Evolutionary conservation across 352 stramenopile species (phyloP).

Genomic region (Pythium brachiatum): DNA sequence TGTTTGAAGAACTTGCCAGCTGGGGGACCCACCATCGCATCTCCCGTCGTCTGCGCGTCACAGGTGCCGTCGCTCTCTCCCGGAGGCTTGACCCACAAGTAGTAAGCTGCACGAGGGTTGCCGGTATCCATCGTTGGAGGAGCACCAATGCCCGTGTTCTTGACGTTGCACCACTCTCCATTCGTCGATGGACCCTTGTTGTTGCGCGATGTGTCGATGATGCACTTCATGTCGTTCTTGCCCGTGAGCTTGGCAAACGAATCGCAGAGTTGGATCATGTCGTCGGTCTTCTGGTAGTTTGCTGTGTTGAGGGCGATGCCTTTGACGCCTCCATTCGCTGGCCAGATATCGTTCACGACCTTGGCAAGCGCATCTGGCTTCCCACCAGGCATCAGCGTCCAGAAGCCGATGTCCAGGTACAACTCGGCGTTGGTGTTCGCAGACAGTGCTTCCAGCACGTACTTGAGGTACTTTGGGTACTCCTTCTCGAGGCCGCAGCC

Average conservation of each 20-base stretch:
- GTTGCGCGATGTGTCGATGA: slow-evolving; percentile 39
- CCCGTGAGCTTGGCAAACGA: slow-evolving; percentile 16
- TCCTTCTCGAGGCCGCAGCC: slow-evolving; percentile 19
- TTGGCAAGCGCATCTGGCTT: slow-evolving; percentile 6
- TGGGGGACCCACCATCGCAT: slow-evolving; percentile 23
- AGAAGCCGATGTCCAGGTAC: slow-evolving; percentile 33
- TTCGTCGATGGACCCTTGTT: slow-evolving; percentile 19
- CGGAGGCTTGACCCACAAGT: slow-evolving; percentile 37
- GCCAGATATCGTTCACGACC: slow-evolving; percentile 20
- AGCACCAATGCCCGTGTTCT: slow-evolving; percentile 29
- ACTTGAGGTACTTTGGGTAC: slow-evolving; percentile 26
- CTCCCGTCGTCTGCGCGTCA: slow-evolving; percentile 13
- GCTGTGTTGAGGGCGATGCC: slow-evolving; percentile 38
- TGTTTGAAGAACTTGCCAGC: slow-evolving; percentile 34
- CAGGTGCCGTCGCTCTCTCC: slow-evolving; percentile 34
- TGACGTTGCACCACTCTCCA: slow-evolving; percentile 35
- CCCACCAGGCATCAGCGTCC: slow-evolving; percentile 19
- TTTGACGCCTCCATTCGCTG: slow-evolving; percentile 16
- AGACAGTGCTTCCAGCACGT: slow-evolving; percentile 22
- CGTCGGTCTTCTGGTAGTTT: slow-evolving; percentile 30
- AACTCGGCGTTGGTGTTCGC: slow-evolving; percentile 30
- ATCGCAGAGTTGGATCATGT: slow-evolving; percentile 27
- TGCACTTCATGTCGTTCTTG: slow-evolving; percentile 19
- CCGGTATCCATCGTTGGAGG: slow-evolving; percentile 27
- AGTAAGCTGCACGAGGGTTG: slow-evolving; percentile 26